Evolutionary conservation across 163 green algal species (phyloP).

Genomic region (Chlamydomonas reinhardtii): DNA sequence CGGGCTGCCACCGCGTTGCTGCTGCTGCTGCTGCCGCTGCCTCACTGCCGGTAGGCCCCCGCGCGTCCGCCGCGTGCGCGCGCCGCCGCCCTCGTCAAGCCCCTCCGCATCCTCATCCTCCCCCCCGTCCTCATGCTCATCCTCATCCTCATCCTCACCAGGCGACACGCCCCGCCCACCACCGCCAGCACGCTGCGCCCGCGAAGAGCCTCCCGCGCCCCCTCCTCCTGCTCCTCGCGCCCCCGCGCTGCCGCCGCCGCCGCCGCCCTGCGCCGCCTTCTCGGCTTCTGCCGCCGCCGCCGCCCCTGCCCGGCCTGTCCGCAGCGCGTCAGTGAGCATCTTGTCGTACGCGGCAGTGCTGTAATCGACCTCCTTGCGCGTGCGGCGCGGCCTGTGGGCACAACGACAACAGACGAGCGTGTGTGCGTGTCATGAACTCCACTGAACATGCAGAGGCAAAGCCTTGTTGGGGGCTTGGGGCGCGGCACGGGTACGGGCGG

Average conservation of each 20-base stretch:
- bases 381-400: conserved; percentile 17
- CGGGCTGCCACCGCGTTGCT: neutral
- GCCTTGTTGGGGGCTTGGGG: no score
- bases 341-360: conserved; percentile 39
- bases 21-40: neutral
- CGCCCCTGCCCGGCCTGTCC: neutral
- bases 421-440: no score
- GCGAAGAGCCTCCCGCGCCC: no score
- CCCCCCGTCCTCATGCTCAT: neutral
- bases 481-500: no score
- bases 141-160: neutral
- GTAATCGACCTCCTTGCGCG: conserved; percentile 48
- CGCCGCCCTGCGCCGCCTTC: neutral
- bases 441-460: no score
- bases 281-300: no score
- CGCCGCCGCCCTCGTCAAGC: neutral
- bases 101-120: neutral
- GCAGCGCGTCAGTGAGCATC: conserved; percentile 31
- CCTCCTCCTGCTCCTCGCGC: neutral
- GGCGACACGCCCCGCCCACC: no score
- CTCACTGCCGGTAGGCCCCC: no score
- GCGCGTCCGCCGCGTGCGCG: neutral
- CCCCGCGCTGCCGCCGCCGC: neutral
- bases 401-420: no score
- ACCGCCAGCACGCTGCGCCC: no score